Percentiles rank a stretch among this genome's conserved stretches.
These are phyloP conservation scores for Acanthamoeba triangularis DNA, from an alignment of 208 protist genomes.

Conservation along the genomic window DNA sequence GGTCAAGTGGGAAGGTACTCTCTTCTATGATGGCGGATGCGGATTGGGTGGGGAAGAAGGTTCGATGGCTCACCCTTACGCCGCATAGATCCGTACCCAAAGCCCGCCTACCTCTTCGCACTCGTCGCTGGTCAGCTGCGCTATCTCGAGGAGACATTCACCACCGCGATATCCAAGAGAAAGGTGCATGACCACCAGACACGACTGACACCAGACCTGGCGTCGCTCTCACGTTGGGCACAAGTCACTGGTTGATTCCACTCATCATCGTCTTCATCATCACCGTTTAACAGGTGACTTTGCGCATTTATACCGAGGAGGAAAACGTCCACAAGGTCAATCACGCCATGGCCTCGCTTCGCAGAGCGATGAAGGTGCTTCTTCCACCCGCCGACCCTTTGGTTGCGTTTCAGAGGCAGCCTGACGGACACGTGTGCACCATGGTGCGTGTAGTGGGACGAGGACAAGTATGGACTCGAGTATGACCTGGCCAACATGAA, in stretches of 20 bases:
- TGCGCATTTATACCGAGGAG: conserved; percentile 83
- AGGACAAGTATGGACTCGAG: conserved; percentile 88
- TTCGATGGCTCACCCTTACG: not conserved
- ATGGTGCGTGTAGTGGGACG: conserved; percentile 85
- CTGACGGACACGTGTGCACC: not conserved
- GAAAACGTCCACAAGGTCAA: conserved; percentile 81
- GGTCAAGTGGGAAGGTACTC: conserved; percentile 52
- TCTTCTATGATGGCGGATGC: not conserved
- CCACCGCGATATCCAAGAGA: conserved; percentile 13
- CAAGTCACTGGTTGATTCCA: not conserved
- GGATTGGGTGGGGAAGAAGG: not conserved
- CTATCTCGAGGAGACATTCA: conserved; percentile 39
- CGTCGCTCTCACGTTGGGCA: no score
- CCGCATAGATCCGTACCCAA: conserved; percentile 74
- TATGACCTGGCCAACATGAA: conserved; percentile 89
- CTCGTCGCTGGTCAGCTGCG: conserved; percentile 79
- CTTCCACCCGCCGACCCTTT: no score
- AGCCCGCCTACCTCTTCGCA: conserved; percentile 83
- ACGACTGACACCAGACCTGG: not conserved
- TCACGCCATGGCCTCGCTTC: conserved; percentile 87
- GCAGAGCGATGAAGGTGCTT: conserved; percentile 82
- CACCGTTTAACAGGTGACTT: not conserved
- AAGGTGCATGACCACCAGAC: not conserved
- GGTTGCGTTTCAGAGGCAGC: no score
- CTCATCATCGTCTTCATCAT: not conserved